phyloP scores from a whole-genome alignment of 768 basidiomycete genomes.

The Trametes cinnabarina region DNA sequence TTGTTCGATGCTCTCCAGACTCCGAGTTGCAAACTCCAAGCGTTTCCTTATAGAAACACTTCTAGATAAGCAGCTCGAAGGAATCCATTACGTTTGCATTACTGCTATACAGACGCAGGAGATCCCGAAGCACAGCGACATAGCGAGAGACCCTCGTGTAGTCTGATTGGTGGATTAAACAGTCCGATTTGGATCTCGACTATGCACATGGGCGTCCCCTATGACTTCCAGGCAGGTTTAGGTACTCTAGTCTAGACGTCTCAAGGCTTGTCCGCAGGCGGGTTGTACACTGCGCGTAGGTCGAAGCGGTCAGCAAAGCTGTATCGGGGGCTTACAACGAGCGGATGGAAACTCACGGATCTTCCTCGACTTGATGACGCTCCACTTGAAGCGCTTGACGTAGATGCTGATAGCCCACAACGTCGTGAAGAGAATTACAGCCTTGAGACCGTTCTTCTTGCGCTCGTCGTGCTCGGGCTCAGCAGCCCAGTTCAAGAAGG shows the following conservation, averaged over 20 bases:
- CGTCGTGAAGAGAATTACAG: slow-evolving; percentile 87
- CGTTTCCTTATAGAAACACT: too few relatives aligned
- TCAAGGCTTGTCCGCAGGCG: slow-evolving; percentile 49
- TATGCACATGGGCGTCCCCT: slow-evolving; percentile 15
- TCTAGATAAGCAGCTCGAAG: not conserved
- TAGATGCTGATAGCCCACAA: slow-evolving; percentile 80
- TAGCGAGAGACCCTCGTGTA: not conserved
- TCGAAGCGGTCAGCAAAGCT: not conserved
- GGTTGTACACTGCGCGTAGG: slow-evolving; percentile 51
- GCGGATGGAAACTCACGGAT: slow-evolving; percentile 56
- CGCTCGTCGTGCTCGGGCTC: slow-evolving; percentile 98
- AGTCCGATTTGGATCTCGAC: slow-evolving; percentile 15
- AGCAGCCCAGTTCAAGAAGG: slow-evolving; percentile 94
- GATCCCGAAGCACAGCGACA: not conserved
- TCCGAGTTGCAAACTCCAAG: too few relatives aligned
- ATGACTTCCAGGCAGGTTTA: slow-evolving; percentile 1
- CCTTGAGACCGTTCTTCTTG: slow-evolving; percentile 96
- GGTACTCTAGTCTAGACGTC: slow-evolving; percentile 20
- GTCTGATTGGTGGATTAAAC: slow-evolving; percentile 3
- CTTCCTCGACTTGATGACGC: slow-evolving; percentile 89
- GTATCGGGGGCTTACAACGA: too few relatives aligned
- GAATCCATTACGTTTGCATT: slow-evolving; percentile 12
- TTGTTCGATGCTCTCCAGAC: too few relatives aligned
- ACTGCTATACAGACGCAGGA: slow-evolving; percentile 6
- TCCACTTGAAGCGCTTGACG: slow-evolving; percentile 96